Evolutionary conservation across 306 rosid species (phyloP).

Genomic region (Malus asiatica): DNA sequence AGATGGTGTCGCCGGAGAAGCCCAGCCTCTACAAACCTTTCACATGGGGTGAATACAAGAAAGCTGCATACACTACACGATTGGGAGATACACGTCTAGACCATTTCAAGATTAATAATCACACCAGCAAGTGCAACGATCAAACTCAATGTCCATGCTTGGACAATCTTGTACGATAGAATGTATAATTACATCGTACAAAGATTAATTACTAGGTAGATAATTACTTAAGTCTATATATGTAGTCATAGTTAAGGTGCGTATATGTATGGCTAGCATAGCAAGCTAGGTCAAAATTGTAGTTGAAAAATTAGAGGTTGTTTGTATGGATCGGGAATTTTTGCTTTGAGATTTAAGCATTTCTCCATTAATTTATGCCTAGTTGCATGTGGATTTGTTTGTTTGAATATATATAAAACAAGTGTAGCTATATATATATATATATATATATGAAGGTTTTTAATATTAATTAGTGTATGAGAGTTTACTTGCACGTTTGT

Average conservation of each 20-base stretch:
- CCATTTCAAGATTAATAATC: conserved; percentile 40
- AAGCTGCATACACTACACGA: conserved; percentile 59
- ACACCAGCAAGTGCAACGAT: not conserved
- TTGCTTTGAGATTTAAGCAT: not conserved
- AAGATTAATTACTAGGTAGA: not conserved
- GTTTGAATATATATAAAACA: not conserved
- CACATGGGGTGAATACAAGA: conserved; percentile 88
- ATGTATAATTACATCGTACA: not conserved
- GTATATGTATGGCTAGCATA: not conserved
- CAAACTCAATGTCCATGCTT: not conserved
- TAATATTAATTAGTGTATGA: not conserved
- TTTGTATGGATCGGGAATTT: not conserved
- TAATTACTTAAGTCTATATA: not conserved
- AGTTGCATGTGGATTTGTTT: not conserved
- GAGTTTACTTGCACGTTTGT: not conserved
- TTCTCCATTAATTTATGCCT: not conserved
- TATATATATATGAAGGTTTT: not conserved
- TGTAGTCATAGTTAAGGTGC: not conserved
- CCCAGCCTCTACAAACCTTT: conserved; percentile 56
- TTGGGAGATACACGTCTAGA: conserved; percentile 79
- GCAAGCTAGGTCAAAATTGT: not conserved
- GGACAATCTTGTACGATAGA: not conserved
- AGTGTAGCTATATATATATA: not conserved
- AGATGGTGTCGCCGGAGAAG: conserved; percentile 39
- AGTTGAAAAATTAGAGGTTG: not conserved